These are phyloP conservation scores for Arthroderma sp. DNA, from an alignment of 2,329 filamentous ascomycete species.

Conservation along the genomic window DNA sequence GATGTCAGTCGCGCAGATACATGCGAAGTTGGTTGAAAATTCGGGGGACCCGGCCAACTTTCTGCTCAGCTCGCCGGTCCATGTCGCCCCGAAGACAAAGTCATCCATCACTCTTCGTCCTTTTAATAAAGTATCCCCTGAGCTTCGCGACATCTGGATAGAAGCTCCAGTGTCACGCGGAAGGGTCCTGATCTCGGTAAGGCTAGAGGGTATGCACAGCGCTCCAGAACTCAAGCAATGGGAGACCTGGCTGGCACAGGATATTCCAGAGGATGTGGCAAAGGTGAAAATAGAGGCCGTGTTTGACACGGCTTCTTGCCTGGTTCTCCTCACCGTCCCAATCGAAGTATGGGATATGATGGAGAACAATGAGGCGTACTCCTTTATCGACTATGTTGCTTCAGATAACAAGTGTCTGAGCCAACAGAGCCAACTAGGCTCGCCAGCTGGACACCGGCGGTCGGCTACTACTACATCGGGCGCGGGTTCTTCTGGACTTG, in stretches of 20 bases:
- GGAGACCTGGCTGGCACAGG: background rate
- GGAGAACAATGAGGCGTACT: conserved; percentile 3
- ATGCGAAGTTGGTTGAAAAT: background rate
- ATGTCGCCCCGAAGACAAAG: background rate
- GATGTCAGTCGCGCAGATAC: background rate
- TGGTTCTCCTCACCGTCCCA: conserved; percentile 4
- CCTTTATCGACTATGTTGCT: conserved; percentile 4
- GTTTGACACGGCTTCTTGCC: conserved; percentile 2
- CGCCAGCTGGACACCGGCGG: too few relatives aligned
- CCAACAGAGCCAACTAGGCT: conserved; percentile 25
- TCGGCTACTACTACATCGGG: too few relatives aligned
- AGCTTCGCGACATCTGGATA: too few relatives aligned
- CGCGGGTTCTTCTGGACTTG: too few relatives aligned
- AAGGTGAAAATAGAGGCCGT: conserved; percentile 5
- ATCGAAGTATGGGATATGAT: conserved; percentile 7
- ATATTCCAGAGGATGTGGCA: conserved; percentile 3
- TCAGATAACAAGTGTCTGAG: conserved; percentile 1
- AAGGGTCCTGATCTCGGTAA: too few relatives aligned
- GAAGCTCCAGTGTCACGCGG: too few relatives aligned
- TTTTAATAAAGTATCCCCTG: background rate
- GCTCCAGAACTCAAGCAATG: too few relatives aligned
- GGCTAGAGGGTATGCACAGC: too few relatives aligned
- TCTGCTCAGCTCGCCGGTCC: conserved; percentile 2
- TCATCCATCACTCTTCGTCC: background rate
- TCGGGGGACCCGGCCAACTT: background rate